Evolutionary conservation across 2,329 filamentous ascomycete genomes (phyloP).

Genomic region (Periconia macrospinosa): DNA sequence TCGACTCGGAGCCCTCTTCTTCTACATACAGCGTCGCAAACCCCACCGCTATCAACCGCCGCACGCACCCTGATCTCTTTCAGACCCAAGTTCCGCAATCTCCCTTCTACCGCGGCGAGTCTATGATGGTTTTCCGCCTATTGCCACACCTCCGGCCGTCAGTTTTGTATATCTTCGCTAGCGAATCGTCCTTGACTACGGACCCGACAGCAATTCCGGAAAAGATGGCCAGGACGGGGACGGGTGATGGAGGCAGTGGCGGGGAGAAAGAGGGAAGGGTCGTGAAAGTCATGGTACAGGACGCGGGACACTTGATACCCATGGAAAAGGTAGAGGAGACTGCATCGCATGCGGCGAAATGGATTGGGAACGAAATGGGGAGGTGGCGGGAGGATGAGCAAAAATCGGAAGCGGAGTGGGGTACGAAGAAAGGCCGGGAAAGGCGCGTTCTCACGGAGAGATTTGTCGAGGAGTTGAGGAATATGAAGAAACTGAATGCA

Average conservation of each 20-base stretch:
- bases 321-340: constrained; percentile 74
- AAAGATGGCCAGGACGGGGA: constrained; percentile 67
- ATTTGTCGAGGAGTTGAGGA: constrained; percentile 33
- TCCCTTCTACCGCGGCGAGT: constrained; percentile 71
- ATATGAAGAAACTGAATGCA: constrained; percentile 10
- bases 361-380: constrained; percentile 42
- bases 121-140: constrained; percentile 56
- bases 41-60: constrained; percentile 33
- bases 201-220: constrained; percentile 52
- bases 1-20: constrained; percentile 49
- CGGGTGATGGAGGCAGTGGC: constrained; percentile 68
- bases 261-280: constrained; percentile 68
- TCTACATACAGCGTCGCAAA: constrained; percentile 30
- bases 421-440: constrained; percentile 27
- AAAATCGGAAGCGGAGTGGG: constrained; percentile 37
- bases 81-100: constrained; percentile 38
- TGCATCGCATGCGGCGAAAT: constrained; percentile 55
- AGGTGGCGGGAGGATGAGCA: constrained; percentile 41
- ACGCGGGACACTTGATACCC: constrained; percentile 76
- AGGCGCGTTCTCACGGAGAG: constrained; percentile 30
- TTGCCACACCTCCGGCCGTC: constrained; percentile 65
- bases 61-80: constrained; percentile 49
- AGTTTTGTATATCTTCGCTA: constrained; percentile 71
- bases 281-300: constrained; percentile 63
- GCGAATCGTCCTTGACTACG: constrained; percentile 58